Percentiles rank a stretch among this genome's conserved stretches.
These are phyloP conservation scores for Gyromitra esculenta DNA, from an alignment of 2,329 filamentous ascomycete genomes.

Conservation along the genomic window DNA sequence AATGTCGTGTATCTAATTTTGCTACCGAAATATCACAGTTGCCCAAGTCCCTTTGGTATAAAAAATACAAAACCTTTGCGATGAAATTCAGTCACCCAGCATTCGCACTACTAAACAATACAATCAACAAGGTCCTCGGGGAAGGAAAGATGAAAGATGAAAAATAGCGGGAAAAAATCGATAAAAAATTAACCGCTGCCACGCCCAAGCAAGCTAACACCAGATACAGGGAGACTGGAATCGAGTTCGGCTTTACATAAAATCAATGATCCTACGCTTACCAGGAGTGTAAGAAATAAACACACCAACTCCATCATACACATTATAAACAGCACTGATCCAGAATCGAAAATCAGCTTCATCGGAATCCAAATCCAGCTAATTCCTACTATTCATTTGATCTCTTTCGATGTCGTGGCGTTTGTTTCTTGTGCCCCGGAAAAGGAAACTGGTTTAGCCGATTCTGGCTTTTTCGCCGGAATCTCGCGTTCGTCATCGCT, in stretches of 20 bases:
- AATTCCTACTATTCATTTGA: constrained; percentile 5
- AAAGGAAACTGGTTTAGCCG: constrained; percentile 62
- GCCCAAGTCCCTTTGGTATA: neutral
- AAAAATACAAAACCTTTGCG: neutral
- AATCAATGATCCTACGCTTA: neutral
- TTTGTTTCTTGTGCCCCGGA: constrained; percentile 55
- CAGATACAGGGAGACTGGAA: neutral
- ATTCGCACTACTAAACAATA: neutral
- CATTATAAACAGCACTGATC: constrained; percentile 22
- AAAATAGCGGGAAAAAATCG: neutral
- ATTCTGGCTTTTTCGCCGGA: constrained; percentile 72
- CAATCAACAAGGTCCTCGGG: neutral
- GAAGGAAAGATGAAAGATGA: neutral
- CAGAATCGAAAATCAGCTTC: neutral
- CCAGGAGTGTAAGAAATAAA: neutral
- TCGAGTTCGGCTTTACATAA: neutral
- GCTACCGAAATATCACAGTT: neutral
- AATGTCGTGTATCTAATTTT: neutral
- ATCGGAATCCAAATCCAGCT: neutral
- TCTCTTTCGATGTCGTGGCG: constrained; percentile 35
- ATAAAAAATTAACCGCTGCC: neutral
- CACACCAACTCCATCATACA: constrained; percentile 8
- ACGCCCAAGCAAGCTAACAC: constrained; percentile 8
- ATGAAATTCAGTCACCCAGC: neutral
- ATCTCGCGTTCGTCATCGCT: constrained; percentile 91